These are phyloP conservation scores for Piloderma croceum DNA, from an alignment of 768 basidiomycete genomes.

Conservation along the genomic window DNA sequence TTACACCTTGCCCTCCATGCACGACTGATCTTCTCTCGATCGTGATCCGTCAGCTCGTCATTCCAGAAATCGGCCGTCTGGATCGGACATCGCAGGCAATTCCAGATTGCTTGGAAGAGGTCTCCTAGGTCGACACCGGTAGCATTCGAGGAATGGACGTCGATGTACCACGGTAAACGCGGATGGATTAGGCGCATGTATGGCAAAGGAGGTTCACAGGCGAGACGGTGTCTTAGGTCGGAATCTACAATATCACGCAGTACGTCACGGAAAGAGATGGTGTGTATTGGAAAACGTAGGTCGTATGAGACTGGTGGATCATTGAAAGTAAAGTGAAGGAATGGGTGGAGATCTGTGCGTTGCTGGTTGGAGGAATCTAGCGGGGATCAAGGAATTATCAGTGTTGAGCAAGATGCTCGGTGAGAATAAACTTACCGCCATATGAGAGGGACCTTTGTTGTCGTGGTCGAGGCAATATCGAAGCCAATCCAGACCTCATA, in stretches of 20 bases:
- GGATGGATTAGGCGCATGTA: conserved; percentile 44
- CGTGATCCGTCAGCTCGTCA: conserved; percentile 34
- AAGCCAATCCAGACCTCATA: not conserved
- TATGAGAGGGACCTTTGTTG: too few species aligned
- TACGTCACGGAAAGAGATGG: not conserved
- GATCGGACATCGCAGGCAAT: conserved; percentile 33
- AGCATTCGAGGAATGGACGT: conserved; percentile 34
- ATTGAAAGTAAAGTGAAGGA: not conserved
- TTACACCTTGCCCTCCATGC: conserved; percentile 37
- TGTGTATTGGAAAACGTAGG: conserved; percentile 2
- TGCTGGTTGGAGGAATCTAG: not conserved
- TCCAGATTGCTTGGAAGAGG: conserved; percentile 39
- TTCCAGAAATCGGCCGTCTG: conserved; percentile 42
- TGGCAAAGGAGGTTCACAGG: conserved; percentile 41
- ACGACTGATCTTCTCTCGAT: conserved; percentile 34
- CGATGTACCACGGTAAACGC: conserved; percentile 50
- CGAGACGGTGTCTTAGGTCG: conserved; percentile 36
- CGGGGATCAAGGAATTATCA: not conserved
- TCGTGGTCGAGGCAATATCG: not conserved
- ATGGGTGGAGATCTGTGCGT: not conserved
- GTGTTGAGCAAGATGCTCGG: not conserved
- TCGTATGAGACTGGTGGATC: conserved; percentile 6
- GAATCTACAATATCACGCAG: not conserved
- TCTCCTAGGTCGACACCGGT: conserved; percentile 46
- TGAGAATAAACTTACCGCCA: not conserved